A percentile compares a stretch with the other conserved stretches of the same genome.
Evolutionary conservation across 1,284 basidiomycete species (phyloP).

Genomic region (Paramarasmius palmivorus): DNA sequence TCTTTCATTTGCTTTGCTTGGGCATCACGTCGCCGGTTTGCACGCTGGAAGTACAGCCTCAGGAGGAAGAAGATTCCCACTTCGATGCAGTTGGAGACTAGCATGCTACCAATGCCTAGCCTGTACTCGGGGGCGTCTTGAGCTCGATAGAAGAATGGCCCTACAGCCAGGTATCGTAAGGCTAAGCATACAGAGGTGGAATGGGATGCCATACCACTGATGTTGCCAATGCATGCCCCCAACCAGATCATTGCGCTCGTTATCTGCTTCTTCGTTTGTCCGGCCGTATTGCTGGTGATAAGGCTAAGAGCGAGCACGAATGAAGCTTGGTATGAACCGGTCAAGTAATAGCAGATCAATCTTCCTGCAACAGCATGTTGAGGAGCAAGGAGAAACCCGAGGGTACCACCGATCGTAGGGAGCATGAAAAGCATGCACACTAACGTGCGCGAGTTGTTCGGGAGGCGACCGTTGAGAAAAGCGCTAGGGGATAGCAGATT

Average conservation of each 20-base stretch:
- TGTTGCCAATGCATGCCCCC: constrained; percentile 22
- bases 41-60: constrained; percentile 14
- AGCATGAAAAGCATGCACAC: constrained; percentile 23
- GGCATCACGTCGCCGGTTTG: constrained; percentile 13
- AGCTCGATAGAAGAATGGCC: constrained; percentile 21
- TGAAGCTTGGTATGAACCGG: constrained; percentile 21
- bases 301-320: constrained; percentile 22
- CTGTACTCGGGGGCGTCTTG: constrained; percentile 19
- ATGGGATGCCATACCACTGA: constrained; percentile 14
- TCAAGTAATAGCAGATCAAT: constrained; percentile 22
- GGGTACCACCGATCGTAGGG: constrained; percentile 22
- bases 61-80: constrained; percentile 17
- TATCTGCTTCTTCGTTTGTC: constrained; percentile 24
- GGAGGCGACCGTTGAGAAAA: constrained; percentile 19
- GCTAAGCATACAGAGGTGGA: neutral
- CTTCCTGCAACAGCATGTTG: constrained; percentile 17
- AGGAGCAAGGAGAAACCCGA: constrained; percentile 20
- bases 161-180: neutral
- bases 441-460: constrained; percentile 20
- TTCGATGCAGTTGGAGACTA: constrained; percentile 21
- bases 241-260: constrained; percentile 22
- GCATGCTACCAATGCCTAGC: constrained; percentile 21
- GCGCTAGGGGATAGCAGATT: constrained; percentile 6
- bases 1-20: neutral
- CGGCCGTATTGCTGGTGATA: constrained; percentile 21